A percentile compares a stretch with the other conserved stretches of the same genome.
These are phyloP conservation scores for Neurospora intermedia DNA, from an alignment of 495 filamentous ascomycete genomes.

Conservation along the genomic window DNA sequence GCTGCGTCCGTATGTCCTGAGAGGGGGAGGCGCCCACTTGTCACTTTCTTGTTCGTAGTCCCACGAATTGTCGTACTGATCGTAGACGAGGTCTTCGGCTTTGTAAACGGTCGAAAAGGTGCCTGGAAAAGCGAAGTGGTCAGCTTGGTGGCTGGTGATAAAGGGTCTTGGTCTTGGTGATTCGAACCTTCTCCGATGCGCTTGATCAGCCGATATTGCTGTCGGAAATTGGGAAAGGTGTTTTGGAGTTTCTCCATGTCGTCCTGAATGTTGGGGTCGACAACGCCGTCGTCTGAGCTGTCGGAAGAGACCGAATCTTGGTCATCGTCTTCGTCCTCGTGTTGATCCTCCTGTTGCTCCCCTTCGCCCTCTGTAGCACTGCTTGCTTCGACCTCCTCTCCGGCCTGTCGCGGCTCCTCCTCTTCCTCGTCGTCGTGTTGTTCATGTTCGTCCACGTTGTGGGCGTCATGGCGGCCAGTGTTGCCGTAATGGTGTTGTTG, in stretches of 20 bases:
- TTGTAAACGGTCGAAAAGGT: slow-evolving; percentile 99
- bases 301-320: slow-evolving; percentile 40
- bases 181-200: slow-evolving; percentile 82
- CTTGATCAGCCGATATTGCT: slow-evolving; percentile 82
- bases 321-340: slow-evolving; percentile 30
- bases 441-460: slow-evolving; percentile 6
- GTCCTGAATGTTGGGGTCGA: slow-evolving; percentile 62
- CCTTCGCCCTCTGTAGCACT: neutral
- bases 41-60: slow-evolving; percentile 56
- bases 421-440: slow-evolving; percentile 2
- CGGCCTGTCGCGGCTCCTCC: slow-evolving; percentile 21
- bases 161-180: neutral
- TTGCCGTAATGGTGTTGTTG: slow-evolving; percentile 1
- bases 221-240: slow-evolving; percentile 71
- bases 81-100: slow-evolving; percentile 87
- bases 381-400: slow-evolving; percentile 24
- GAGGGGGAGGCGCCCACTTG: slow-evolving; percentile 51
- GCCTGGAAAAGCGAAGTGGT: slow-evolving; percentile 36
- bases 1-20: slow-evolving; percentile 28
- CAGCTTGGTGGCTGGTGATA: neutral
- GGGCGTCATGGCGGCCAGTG: neutral
- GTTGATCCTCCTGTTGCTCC: slow-evolving; percentile 19
- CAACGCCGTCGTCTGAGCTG: slow-evolving; percentile 54
- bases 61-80: slow-evolving; percentile 78
- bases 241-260: slow-evolving; percentile 81